Evolutionary conservation across 495 filamentous ascomycete genomes (phyloP), one percentile per base, ranked within the genome.

Genomic region (Elasticomyces elasticus): DNA sequence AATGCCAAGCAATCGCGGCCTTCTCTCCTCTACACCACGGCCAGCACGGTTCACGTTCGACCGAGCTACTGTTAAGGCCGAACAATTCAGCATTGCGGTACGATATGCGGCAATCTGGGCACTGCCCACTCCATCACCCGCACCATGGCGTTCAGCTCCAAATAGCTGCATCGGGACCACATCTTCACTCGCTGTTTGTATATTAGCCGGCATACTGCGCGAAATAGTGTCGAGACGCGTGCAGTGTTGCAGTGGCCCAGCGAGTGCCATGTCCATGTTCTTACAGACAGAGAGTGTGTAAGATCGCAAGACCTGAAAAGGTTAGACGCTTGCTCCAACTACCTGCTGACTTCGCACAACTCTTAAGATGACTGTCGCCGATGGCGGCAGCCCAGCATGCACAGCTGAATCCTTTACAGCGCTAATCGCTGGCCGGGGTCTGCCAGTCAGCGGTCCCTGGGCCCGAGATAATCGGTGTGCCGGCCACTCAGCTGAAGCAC

Each of bases 81-180:
- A 33, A 33, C 30, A 33, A 33, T 15, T 7, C 30, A 15, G 7
- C 7, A 33, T 15, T 33, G 30, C n/a, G 11, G 33, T 38, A 11
- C 11, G 33, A 38, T n/a, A 38, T 11, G 11, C 33, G 33, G n/a
- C 11, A 11, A 11, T 11, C 11, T 38, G 33, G 33, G n/a, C 41
- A 24, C 41, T 17, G 41, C 22, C 41, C 41, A 44, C 41, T 44
- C n/a, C n/a, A 10, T 24, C n/a, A n/a, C n/a, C 22, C 22, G 41
- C 41, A 24, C n/a, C 19, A 24, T 44, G 41, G 41, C n/a, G n/a
- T 44, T 44, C 41, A 44, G 41, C 41, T 44, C n/a, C 41, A 10
- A 24, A 44, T 44, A 44, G 41, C 41, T 17, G n/a, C 41, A 17
- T 44, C 41, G 41, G 41, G 41, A 44, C 41, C 41, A 17, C 41